Conservation (phyloP, 2,329 filamentous ascomycete species). For the Mycosphaerella arachidis region DNA sequence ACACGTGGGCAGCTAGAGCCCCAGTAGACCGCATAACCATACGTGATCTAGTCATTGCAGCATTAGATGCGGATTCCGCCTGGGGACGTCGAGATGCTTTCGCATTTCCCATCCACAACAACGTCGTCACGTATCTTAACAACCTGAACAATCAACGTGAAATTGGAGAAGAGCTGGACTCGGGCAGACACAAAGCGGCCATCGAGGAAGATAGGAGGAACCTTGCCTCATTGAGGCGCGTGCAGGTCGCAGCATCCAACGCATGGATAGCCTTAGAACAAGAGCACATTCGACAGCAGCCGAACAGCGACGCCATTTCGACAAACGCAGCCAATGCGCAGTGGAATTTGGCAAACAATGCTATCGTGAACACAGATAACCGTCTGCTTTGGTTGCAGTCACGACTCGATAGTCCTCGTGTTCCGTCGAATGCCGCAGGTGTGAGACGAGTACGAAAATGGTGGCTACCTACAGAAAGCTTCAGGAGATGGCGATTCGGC, state of each 20-base stretch:
- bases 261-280: not conserved
- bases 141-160: not conserved
- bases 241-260: not conserved
- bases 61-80: too few relatives aligned
- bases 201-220: not conserved
- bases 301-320: not conserved
- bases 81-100: too few relatives aligned
- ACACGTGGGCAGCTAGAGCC: not conserved
- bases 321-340: not conserved
- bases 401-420: not conserved
- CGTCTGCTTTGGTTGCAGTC: not conserved
- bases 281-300: not conserved
- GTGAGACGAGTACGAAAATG: not conserved
- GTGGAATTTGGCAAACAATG: not conserved
- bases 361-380: not conserved
- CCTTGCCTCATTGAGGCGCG: not conserved
- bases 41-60: too few relatives aligned
- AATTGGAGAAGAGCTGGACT: not conserved
- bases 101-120: too few relatives aligned
- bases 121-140: too few relatives aligned
- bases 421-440: not conserved
- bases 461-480: not conserved
- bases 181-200: not conserved
- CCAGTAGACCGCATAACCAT: too few relatives aligned
- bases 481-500: not conserved